Evolutionary conservation across 192 early-diverging fungal species (phyloP).

Genomic region (Coemansia sp.): DNA sequence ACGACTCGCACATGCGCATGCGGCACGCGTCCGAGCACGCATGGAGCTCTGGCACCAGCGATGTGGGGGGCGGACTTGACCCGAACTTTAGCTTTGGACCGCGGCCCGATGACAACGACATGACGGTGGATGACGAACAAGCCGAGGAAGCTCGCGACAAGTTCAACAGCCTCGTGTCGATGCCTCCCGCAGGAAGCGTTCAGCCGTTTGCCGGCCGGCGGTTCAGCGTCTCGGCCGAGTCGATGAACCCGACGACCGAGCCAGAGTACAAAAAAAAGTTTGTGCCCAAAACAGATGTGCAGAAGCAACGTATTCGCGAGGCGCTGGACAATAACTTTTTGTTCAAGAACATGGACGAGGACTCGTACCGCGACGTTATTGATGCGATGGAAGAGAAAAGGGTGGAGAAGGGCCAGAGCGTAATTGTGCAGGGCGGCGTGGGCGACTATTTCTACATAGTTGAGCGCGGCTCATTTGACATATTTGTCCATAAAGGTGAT

Average conservation of each 20-base stretch:
- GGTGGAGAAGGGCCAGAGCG: constrained; percentile 63
- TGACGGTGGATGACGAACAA: constrained; percentile 61
- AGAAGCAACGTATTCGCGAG: constrained; percentile 75
- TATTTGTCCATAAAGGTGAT: constrained; percentile 73
- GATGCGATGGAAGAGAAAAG: constrained; percentile 95
- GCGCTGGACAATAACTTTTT: constrained; percentile 90
- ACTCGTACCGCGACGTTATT: constrained; percentile 90
- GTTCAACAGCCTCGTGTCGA: constrained; percentile 57
- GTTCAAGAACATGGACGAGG: constrained; percentile 93
- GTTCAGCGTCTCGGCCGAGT: constrained; percentile 94
- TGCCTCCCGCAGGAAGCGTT: constrained; percentile 52
- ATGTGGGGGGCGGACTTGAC: constrained; percentile 33
- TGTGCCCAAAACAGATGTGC: constrained; percentile 85
- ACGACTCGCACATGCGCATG: constrained; percentile 45
- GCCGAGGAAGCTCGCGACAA: constrained; percentile 66
- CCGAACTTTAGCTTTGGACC: constrained; percentile 56
- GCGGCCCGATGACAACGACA: constrained; percentile 52
- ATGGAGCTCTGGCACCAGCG: constrained; percentile 34
- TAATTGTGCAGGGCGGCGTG: constrained; percentile 93
- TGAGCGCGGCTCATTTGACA: constrained; percentile 90
- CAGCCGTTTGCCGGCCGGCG: constrained; percentile 85
- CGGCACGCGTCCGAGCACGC: constrained; percentile 54
- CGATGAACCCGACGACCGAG: constrained; percentile 83
- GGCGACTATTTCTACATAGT: constrained; percentile 99
- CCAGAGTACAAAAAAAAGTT: constrained; percentile 81